phyloP scores from a whole-genome alignment of 306 rosid species.

The Lathyrus tuberosus region DNA sequence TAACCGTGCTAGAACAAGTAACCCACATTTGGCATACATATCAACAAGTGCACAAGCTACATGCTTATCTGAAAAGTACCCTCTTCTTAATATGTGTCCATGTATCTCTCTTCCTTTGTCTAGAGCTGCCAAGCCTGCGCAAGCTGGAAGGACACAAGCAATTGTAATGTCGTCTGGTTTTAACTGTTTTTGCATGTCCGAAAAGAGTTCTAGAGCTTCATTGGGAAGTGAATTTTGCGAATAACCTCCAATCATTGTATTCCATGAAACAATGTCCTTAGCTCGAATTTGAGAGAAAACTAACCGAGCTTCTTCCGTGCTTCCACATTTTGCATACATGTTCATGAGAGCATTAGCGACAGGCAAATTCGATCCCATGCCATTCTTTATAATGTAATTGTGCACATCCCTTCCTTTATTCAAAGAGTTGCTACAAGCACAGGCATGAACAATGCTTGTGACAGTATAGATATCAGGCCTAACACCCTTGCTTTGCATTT shows the following conservation, averaged over 20 bases:
- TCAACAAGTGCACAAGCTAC: constrained; percentile 67
- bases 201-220: constrained; percentile 56
- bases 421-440: constrained; percentile 60
- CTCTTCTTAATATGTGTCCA: constrained; percentile 58
- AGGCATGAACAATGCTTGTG: constrained; percentile 68
- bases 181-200: constrained; percentile 54
- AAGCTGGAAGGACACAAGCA: constrained; percentile 68
- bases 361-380: constrained; percentile 49
- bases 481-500: constrained; percentile 59
- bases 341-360: constrained; percentile 80
- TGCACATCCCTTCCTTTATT: constrained; percentile 62
- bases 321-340: constrained; percentile 85
- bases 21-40: constrained; percentile 50
- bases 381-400: constrained; percentile 55
- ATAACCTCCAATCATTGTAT: constrained; percentile 77
- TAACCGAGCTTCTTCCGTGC: constrained; percentile 67
- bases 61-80: constrained; percentile 45
- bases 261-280: constrained; percentile 73
- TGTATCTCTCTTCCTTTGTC: constrained; percentile 70
- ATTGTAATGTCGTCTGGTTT: constrained; percentile 60
- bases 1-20: constrained; percentile 17
- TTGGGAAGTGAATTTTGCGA: constrained; percentile 64
- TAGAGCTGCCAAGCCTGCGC: constrained; percentile 67
- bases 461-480: constrained; percentile 58
- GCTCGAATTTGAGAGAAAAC: constrained; percentile 55